Percentiles rank a stretch among this genome's conserved stretches.
Evolutionary conservation across 805 yeast genomes (phyloP).

Genomic region (Cyberlindnera lachancei): DNA sequence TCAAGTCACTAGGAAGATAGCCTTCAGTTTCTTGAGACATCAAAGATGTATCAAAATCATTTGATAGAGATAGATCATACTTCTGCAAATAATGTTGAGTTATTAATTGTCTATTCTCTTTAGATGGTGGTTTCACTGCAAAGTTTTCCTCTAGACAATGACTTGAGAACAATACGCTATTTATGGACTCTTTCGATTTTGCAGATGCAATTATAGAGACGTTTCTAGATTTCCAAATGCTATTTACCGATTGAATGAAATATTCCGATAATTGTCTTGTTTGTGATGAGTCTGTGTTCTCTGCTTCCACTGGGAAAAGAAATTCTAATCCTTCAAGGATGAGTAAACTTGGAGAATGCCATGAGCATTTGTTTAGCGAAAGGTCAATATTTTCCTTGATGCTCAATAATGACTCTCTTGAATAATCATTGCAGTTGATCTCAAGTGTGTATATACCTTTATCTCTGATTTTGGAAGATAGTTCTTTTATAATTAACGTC

Average conservation of each 20-base stretch:
- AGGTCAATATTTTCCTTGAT: constrained; percentile 37
- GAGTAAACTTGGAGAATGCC: constrained; percentile 74
- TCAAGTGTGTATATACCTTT: constrained; percentile 40
- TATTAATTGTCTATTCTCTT: constrained; percentile 45
- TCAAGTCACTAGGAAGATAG: constrained; percentile 75
- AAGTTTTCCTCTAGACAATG: constrained; percentile 63
- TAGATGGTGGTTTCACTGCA: constrained; percentile 62
- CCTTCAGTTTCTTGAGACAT: constrained; percentile 77
- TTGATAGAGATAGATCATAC: constrained; percentile 27
- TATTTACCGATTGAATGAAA: constrained; percentile 40
- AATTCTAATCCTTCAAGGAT: constrained; percentile 75
- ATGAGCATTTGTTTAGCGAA: constrained; percentile 47
- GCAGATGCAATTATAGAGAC: constrained; percentile 58
- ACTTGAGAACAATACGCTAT: constrained; percentile 51
- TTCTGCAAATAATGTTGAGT: constrained; percentile 24
- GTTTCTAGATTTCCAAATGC: constrained; percentile 31
- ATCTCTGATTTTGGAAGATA: constrained; percentile 30
- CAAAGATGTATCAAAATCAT: constrained; percentile 39
- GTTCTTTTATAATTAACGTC: constrained; percentile 40
- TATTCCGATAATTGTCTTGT: constrained; percentile 62
- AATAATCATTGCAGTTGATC: constrained; percentile 45
- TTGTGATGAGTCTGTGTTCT: constrained; percentile 48
- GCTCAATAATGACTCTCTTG: constrained; percentile 45
- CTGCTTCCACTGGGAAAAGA: constrained; percentile 55
- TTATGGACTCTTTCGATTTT: constrained; percentile 55